These are phyloP conservation scores for Suillus brevipes DNA, from an alignment of 768 basidiomycete species.

Conservation along the genomic window DNA sequence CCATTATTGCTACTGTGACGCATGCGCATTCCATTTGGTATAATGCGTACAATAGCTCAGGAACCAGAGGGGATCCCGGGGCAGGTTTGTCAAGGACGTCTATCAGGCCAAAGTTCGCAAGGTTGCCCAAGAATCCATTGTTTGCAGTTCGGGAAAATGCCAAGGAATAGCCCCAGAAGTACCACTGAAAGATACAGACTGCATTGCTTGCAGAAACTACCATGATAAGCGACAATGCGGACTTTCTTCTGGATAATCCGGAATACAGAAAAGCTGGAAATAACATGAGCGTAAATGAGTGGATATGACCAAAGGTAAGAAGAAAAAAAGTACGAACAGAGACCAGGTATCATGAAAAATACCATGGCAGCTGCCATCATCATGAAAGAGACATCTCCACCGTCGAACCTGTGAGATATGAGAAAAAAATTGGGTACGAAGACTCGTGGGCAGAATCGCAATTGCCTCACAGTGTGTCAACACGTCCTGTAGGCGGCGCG, in stretches of 20 bases:
- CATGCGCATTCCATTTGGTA: constrained; percentile 88
- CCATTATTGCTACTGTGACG: constrained; percentile 73
- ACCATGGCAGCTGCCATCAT: constrained; percentile 71
- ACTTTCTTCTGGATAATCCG: constrained; percentile 71
- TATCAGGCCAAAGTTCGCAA: constrained; percentile 76
- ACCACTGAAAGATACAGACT: constrained; percentile 80
- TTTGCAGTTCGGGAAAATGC: constrained; percentile 78
- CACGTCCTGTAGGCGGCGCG: constrained; percentile 13
- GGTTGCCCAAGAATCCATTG: constrained; percentile 77
- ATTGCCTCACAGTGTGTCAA: constrained; percentile 25
- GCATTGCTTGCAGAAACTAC: constrained; percentile 72
- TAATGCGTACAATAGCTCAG: constrained; percentile 79
- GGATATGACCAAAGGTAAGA: constrained; percentile 8
- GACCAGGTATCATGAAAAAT: constrained; percentile 75
- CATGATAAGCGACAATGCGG: constrained; percentile 71
- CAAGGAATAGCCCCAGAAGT: constrained; percentile 79
- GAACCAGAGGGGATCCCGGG: constrained; percentile 78
- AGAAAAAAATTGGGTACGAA: constrained; percentile 10
- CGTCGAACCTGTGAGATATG: constrained; percentile 52
- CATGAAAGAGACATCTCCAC: constrained; percentile 73
- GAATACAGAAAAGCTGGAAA: constrained; percentile 69
- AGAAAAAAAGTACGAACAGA: constrained; percentile 43
- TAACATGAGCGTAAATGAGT: constrained; percentile 1
- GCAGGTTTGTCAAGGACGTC: constrained; percentile 71
- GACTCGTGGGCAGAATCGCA: not conserved